These are phyloP conservation scores for Nothophaeocryptopus gaeumannii DNA, from an alignment of 2,329 filamentous ascomycete species.

Conservation along the genomic window DNA sequence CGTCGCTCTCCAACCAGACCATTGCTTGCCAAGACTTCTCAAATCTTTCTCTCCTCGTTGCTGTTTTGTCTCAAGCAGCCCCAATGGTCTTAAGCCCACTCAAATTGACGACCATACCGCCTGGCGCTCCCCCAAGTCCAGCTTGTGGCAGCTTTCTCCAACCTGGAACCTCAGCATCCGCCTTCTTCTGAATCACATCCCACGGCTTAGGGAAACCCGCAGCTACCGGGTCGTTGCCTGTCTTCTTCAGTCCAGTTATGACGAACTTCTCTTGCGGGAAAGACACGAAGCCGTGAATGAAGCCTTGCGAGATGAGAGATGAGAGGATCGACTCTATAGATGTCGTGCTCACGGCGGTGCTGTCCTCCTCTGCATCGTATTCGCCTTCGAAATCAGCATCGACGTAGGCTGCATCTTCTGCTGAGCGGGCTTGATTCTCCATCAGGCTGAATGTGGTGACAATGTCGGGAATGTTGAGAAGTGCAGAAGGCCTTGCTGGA, in stretches of 20 bases:
- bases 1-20: too few species aligned
- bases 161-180: conserved; percentile 64
- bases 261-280: conserved; percentile 75
- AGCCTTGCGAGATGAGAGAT: conserved; percentile 72
- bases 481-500: conserved; percentile 58
- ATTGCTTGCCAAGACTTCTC: too few species aligned
- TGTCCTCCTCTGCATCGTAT: conserved; percentile 12
- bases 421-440: conserved; percentile 52
- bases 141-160: conserved; percentile 59
- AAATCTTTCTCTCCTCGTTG: too few species aligned
- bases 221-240: conserved; percentile 54
- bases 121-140: conserved; percentile 29
- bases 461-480: conserved; percentile 69
- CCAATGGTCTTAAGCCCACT: conserved; percentile 52
- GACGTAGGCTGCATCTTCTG: conserved; percentile 37
- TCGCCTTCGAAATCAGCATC: conserved; percentile 47
- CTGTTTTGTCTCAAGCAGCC: conserved; percentile 10
- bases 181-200: conserved; percentile 62
- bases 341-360: conserved; percentile 50
- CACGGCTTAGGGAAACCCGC: conserved; percentile 76
- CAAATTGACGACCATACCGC: conserved; percentile 58
- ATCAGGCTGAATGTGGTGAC: conserved; percentile 62
- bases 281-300: conserved; percentile 80
- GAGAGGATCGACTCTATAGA: conserved; percentile 67
- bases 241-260: conserved; percentile 68